Base-by-base conservation (phyloP, 805 yeast species). In the Metschnikowia lachancei region DNA sequence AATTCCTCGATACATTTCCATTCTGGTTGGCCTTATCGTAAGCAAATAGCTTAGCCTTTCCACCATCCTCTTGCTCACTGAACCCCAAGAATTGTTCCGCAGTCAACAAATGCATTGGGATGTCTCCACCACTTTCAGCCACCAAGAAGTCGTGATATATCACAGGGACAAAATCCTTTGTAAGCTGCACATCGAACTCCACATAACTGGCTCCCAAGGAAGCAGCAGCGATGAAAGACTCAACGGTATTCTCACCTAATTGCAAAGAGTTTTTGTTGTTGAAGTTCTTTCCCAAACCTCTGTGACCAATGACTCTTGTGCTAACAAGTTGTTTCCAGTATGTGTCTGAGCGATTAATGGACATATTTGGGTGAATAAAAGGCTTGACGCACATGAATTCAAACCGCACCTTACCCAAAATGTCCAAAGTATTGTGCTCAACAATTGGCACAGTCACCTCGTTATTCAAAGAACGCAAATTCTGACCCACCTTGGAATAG, bases 141-240 rank as follows among this genome's bases (percentile, higher is more conserved):
- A 92, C 97, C 36, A 88, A 64, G 61, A 92, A 92, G 62, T 92
- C 98, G 64, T 92, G 98, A 60, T 92, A 92, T 24, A 92, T 86
- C 6, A 92, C 98, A 2, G 98, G 97, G 10, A 88, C 82, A 53
- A 75, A 74, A 64, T 92, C 98, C 61, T 90, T 89, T 13, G 98
- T 92, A 55, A 92, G 72, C 62, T 92, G 98, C 38, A 92, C 98
- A 66, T 92, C 98, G 63, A 92, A 92, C 66, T 92, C 98, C 43
- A 92, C 97, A 60, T 92, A 92, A 2, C 95, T 85, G 1, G 98
- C 98, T 34, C 98, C 98, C 54, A 92, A 71, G 2, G 95, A 89
- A 0, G 97, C 96, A 0, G 98, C 98, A 11, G 96, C 95, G 61
- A 92, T 86, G 58, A 92, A 92, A 0, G 96, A 87, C 58, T 92